Evolutionary conservation across 768 basidiomycete genomes (phyloP).

Genomic region (Hemileccinum rubropunctum): DNA sequence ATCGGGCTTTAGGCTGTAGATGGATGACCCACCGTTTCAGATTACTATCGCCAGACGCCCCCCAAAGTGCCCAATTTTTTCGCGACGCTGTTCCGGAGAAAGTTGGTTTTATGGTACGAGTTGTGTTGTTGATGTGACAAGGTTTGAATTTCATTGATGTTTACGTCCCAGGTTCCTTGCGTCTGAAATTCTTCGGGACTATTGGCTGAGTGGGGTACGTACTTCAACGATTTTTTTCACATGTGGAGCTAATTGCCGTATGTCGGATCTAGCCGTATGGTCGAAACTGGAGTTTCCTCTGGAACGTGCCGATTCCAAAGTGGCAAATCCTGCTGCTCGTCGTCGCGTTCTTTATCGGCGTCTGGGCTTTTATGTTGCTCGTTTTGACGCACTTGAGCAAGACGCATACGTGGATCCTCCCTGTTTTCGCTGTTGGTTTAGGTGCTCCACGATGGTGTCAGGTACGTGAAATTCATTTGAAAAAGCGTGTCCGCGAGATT

Average conservation of each 20-base stretch:
- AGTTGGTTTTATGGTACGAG: constrained; percentile 78
- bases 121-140: not conserved
- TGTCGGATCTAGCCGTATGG: constrained; percentile 66
- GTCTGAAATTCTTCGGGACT: constrained; percentile 88
- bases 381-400: constrained; percentile 86
- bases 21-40: constrained; percentile 34
- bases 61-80: constrained; percentile 94
- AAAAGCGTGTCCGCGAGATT: no score
- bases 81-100: constrained; percentile 83
- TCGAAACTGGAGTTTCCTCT: constrained; percentile 93
- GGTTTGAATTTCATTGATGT: not conserved
- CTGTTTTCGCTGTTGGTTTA: constrained; percentile 92
- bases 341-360: constrained; percentile 78
- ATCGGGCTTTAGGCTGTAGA: not conserved
- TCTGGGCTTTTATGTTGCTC: constrained; percentile 76
- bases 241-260: constrained; percentile 6
- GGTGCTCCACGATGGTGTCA: constrained; percentile 96
- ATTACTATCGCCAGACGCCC: constrained; percentile 89
- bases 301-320: constrained; percentile 78
- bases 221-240: not conserved
- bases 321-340: constrained; percentile 83
- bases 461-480: constrained; percentile 34
- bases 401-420: constrained; percentile 92
- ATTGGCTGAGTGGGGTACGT: constrained; percentile 85
- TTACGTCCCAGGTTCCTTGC: constrained; percentile 61